Percentiles rank a stretch among this genome's conserved stretches.
phyloP scores from a whole-genome alignment of 1,139 yeast genomes.

The Barnettozyma hawaiiensis region DNA sequence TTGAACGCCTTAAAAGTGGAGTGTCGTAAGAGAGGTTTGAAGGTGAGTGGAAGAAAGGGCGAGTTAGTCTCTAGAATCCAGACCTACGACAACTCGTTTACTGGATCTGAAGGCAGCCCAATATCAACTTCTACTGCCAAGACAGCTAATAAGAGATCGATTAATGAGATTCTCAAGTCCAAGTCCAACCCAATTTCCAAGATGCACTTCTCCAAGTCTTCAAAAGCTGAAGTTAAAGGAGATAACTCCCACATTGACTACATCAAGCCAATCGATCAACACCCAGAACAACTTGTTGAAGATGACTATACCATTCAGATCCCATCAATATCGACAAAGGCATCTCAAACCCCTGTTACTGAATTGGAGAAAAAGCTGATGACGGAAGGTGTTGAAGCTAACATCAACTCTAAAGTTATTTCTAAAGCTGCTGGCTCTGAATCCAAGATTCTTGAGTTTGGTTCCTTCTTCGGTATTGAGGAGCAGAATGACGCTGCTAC shows the following conservation, averaged over 20 bases:
- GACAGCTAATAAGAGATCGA: constrained; percentile 1
- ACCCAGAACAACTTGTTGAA: constrained; percentile 26
- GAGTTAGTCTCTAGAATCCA: constrained; percentile 47
- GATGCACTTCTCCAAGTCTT: constrained; percentile 14
- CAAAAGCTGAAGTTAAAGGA: constrained; percentile 18
- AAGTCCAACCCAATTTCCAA: not conserved
- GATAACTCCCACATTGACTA: constrained; percentile 25
- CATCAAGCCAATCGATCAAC: constrained; percentile 25
- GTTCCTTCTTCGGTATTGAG: constrained; percentile 14
- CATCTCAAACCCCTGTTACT: constrained; percentile 44
- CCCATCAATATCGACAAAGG: constrained; percentile 48
- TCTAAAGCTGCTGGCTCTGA: constrained; percentile 24
- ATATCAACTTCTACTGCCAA: constrained; percentile 14
- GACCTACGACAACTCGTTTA: constrained; percentile 29
- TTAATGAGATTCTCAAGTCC: not conserved
- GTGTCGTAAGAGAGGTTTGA: constrained; percentile 50
- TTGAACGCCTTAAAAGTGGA: constrained; percentile 46
- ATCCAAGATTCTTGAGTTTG: constrained; percentile 20
- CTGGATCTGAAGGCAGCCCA: constrained; percentile 7
- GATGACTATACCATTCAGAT: constrained; percentile 50
- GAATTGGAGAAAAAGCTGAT: constrained; percentile 22
- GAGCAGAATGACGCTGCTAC: constrained; percentile 14
- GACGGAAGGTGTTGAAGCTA: constrained; percentile 9
- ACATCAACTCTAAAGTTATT: constrained; percentile 24
- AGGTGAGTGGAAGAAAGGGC: constrained; percentile 49